phyloP scores from a whole-genome alignment of 768 basidiomycete genomes.

The Pseudohyphozyma bogoriensis region DNA sequence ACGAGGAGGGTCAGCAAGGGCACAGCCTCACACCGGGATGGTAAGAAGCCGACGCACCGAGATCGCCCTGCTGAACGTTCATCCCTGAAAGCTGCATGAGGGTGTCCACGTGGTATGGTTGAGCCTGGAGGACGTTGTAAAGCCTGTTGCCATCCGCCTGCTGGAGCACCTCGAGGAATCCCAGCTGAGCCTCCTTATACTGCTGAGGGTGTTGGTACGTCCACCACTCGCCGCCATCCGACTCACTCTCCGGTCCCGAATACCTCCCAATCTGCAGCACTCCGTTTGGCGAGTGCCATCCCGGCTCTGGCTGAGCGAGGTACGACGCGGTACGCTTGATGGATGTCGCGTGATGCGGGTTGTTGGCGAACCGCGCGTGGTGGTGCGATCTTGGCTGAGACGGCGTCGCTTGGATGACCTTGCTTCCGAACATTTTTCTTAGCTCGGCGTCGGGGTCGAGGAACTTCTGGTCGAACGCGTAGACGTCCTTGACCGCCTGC shows the following conservation, averaged over 20 bases:
- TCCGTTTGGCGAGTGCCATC: constrained; percentile 52
- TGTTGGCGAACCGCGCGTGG: constrained; percentile 31
- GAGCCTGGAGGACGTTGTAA: constrained; percentile 59
- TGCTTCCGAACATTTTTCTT: constrained; percentile 84
- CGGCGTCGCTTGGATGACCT: constrained; percentile 43
- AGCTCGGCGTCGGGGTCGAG: constrained; percentile 85
- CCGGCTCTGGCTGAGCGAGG: constrained; percentile 13
- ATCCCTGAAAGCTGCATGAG: constrained; percentile 76
- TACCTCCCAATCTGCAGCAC: constrained; percentile 36
- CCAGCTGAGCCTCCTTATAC: constrained; percentile 56
- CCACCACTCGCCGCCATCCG: constrained; percentile 61
- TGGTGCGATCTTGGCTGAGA: constrained; percentile 21
- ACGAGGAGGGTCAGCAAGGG: not conserved
- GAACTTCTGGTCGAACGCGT: constrained; percentile 67
- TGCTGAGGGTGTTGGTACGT: constrained; percentile 74
- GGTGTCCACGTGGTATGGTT: constrained; percentile 90
- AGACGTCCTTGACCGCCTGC: constrained; percentile 40
- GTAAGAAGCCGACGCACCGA: constrained; percentile 43
- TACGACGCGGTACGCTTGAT: constrained; percentile 12
- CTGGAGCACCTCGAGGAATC: constrained; percentile 33
- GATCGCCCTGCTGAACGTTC: constrained; percentile 64
- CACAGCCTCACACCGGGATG: not conserved
- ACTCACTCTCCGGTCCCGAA: constrained; percentile 31
- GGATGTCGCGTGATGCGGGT: constrained; percentile 30
- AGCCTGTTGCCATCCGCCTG: constrained; percentile 40